phyloP scores from a whole-genome alignment of 2,329 filamentous ascomycete species.

The Pseudogymnoascus sp. region DNA sequence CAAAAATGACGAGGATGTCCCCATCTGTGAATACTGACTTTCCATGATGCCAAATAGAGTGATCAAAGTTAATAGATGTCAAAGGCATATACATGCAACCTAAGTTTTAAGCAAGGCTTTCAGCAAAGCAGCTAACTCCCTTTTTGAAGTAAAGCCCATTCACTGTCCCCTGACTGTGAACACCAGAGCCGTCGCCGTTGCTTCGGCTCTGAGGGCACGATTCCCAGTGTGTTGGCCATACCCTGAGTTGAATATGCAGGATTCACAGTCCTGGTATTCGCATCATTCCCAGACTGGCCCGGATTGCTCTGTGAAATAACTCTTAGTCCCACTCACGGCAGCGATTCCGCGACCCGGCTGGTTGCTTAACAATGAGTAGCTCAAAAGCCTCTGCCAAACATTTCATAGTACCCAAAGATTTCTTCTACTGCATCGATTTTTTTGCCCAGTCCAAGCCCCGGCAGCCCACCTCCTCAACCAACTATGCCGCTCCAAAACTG shows the following conservation, averaged over 20 bases:
- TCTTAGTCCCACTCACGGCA: not conserved
- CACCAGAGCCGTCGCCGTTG: not conserved
- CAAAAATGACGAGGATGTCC: not conserved
- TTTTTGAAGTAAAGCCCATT: not conserved
- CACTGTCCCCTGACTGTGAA: not conserved
- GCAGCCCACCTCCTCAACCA: not conserved
- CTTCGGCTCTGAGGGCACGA: not conserved
- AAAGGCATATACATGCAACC: not conserved
- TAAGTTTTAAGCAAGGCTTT: not conserved
- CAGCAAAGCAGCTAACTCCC: not conserved
- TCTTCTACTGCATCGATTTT: not conserved
- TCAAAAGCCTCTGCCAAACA: not conserved
- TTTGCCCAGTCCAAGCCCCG: not conserved
- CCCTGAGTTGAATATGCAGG: not conserved
- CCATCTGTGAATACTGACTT: not conserved
- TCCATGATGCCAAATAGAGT: not conserved
- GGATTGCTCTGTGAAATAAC: not conserved
- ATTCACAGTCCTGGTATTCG: not conserved
- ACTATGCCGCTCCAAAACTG: not conserved
- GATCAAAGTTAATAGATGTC: not conserved
- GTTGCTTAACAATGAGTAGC: conserved; percentile 1
- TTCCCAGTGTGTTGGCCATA: not conserved
- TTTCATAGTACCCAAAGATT: not conserved
- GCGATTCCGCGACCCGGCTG: not conserved
- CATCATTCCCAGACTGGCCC: not conserved